These are phyloP conservation scores for Tardiomyces digboiensis DNA, from an alignment of 1,139 yeast genomes.

Conservation along the genomic window DNA sequence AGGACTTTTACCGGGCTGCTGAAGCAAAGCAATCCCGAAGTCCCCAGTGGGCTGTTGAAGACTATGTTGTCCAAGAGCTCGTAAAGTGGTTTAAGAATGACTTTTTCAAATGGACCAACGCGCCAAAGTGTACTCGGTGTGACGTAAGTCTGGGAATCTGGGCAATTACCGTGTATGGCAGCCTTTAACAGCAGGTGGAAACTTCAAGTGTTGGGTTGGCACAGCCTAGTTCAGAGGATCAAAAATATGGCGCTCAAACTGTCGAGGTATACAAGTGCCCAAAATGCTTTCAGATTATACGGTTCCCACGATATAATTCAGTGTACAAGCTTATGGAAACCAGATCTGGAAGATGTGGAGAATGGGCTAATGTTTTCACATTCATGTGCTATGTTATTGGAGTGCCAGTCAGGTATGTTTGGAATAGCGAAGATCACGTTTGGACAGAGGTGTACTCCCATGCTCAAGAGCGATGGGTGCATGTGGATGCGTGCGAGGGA, in stretches of 20 bases:
- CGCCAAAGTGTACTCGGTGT: slow-evolving; percentile 55
- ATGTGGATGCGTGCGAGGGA: slow-evolving; percentile 82
- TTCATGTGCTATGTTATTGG: slow-evolving; percentile 61
- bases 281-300: slow-evolving; percentile 35
- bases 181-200: not conserved
- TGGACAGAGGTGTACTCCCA: slow-evolving; percentile 88
- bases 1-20: slow-evolving; percentile 28
- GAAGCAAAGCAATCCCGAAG: slow-evolving; percentile 28
- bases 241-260: slow-evolving; percentile 35
- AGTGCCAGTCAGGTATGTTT: slow-evolving; percentile 54
- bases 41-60: slow-evolving; percentile 45
- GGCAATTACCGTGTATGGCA: too few species aligned
- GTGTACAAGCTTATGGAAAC: slow-evolving; percentile 53
- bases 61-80: slow-evolving; percentile 57
- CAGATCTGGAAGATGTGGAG: slow-evolving; percentile 83
- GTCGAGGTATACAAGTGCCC: slow-evolving; percentile 59
- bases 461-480: slow-evolving; percentile 63
- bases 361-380: slow-evolving; percentile 78
- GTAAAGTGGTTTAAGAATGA: slow-evolving; percentile 67
- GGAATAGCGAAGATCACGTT: slow-evolving; percentile 92
- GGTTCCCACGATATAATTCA: slow-evolving; percentile 72
- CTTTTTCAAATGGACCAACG: slow-evolving; percentile 78
- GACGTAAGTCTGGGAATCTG: slow-evolving; percentile 30
- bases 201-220: slow-evolving; percentile 19
- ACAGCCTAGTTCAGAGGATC: slow-evolving; percentile 35